Conservation (phyloP, 352 stramenopile species). For the Pythium sukuiense region DNA sequence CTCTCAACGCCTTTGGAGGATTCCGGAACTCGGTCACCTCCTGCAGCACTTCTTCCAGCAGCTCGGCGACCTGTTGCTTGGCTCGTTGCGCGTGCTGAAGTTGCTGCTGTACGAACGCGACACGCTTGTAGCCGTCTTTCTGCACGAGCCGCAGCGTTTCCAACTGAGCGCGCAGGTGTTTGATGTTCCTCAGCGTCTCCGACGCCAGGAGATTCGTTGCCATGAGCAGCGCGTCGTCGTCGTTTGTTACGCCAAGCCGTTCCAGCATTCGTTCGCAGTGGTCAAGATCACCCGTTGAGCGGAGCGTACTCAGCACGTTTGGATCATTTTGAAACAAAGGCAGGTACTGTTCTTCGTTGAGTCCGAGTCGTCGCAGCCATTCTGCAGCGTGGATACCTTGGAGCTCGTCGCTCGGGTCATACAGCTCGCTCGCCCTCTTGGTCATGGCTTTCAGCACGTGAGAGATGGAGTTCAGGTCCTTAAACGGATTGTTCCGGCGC, state of each 20-base stretch:
- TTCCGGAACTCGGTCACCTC: conserved; percentile 67
- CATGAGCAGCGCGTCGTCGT: conserved; percentile 48
- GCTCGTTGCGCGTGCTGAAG: conserved; percentile 28
- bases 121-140: conserved; percentile 33
- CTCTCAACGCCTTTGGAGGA: conserved; percentile 50
- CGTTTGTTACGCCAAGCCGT: conserved; percentile 39
- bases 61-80: conserved; percentile 25
- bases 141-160: conserved; percentile 23
- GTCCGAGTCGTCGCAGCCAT: conserved; percentile 62
- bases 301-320: conserved; percentile 22
- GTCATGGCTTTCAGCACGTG: conserved; percentile 40
- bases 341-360: conserved; percentile 45
- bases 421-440: conserved; percentile 30
- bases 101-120: conserved; percentile 31
- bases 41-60: conserved; percentile 40
- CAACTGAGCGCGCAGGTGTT: conserved; percentile 24
- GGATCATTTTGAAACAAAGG: conserved; percentile 45
- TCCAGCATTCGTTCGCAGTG: conserved; percentile 34
- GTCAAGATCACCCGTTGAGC: conserved; percentile 23
- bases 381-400: conserved; percentile 43
- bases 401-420: conserved; percentile 63
- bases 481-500: conserved; percentile 57
- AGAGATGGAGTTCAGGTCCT: conserved; percentile 22
- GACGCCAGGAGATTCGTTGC: conserved; percentile 54
- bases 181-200: conserved; percentile 36